Evolutionary conservation across 441 rosid genomes (phyloP).

Genomic region (Erodium texanum): DNA sequence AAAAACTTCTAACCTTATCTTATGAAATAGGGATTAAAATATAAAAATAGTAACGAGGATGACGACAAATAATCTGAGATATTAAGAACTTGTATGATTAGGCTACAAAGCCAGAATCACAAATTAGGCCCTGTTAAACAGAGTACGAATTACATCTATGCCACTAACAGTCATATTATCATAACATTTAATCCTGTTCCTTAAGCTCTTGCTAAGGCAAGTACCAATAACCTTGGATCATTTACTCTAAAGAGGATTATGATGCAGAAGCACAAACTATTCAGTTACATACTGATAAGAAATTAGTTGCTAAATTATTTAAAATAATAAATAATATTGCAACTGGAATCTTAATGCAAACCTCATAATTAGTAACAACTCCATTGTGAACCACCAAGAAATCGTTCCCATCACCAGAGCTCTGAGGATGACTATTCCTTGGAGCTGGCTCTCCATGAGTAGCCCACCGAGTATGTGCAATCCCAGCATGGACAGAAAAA

Average conservation of each 20-base stretch:
- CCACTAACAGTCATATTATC: neutral
- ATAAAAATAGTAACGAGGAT: too few species aligned
- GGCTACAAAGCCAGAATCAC: too few species aligned
- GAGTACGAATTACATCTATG: neutral
- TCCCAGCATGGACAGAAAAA: constrained; percentile 70
- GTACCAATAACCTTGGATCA: too few species aligned
- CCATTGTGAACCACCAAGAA: constrained; percentile 95
- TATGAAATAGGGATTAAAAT: too few species aligned
- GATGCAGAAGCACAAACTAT: too few species aligned
- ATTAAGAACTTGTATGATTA: too few species aligned
- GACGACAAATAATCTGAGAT: too few species aligned
- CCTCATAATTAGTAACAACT: constrained; percentile 80
- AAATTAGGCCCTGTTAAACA: neutral
- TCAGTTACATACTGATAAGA: neutral
- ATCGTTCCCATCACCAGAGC: constrained; percentile 74
- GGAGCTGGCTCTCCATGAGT: constrained; percentile 96
- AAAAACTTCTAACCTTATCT: too few species aligned
- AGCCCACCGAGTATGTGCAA: constrained; percentile 97
- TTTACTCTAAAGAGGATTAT: too few species aligned
- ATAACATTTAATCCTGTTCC: neutral
- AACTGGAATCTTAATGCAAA: constrained; percentile 22
- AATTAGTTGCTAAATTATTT: neutral
- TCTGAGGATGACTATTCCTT: constrained; percentile 88
- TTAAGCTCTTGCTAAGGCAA: neutral
- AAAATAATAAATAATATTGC: constrained; percentile 1